These are phyloP conservation scores for Saccharum officinarum DNA, from an alignment of 176 grass and related monocot genomes.

Conservation along the genomic window DNA sequence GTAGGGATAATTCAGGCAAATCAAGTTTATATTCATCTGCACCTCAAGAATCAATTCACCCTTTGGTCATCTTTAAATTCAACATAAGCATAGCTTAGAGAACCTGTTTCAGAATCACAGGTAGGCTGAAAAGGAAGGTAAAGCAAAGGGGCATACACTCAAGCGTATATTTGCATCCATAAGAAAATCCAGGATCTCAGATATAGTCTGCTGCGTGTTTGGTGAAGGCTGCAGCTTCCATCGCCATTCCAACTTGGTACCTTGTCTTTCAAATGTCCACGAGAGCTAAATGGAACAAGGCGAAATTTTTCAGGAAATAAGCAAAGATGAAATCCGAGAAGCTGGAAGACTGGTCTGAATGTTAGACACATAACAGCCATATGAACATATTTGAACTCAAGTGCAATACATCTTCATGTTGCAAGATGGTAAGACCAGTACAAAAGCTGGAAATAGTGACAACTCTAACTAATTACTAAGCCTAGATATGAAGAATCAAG, in stretches of 20 bases:
- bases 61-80: neutral
- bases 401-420: neutral
- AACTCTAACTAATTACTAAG: neutral
- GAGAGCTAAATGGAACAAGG: conserved; percentile 56
- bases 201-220: conserved; percentile 58
- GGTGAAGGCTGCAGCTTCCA: conserved; percentile 87
- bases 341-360: neutral
- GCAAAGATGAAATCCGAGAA: neutral
- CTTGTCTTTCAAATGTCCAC: conserved; percentile 91
- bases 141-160: conserved; percentile 62
- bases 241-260: conserved; percentile 89
- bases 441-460: conserved; percentile 1
- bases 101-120: neutral
- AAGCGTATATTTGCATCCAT: conserved; percentile 95
- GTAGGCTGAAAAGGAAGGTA: neutral
- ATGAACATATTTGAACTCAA: neutral
- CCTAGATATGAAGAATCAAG: neutral
- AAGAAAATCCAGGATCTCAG: conserved; percentile 82
- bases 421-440: neutral
- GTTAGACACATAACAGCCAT: neutral
- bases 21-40: neutral
- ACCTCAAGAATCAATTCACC: neutral
- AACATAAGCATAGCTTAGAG: neutral
- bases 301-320: neutral
- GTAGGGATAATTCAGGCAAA: neutral